Conservation (phyloP, 176 grass and related monocot genomes). For the Ensete ventricosum region DNA sequence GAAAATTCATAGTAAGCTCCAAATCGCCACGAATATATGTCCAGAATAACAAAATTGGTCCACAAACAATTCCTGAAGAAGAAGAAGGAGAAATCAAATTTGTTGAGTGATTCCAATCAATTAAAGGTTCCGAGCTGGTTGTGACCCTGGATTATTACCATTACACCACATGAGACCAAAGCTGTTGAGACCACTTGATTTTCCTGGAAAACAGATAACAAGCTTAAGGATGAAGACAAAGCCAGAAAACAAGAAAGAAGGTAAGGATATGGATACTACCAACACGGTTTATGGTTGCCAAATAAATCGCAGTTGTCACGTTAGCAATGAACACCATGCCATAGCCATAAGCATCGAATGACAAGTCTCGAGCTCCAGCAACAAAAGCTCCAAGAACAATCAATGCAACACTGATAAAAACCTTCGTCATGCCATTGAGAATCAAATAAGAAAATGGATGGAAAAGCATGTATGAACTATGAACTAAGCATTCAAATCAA, state of each 20-base stretch:
- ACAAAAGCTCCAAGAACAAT: slow-evolving; percentile 93
- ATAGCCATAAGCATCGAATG: slow-evolving; percentile 84
- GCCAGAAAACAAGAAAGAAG: slow-evolving; percentile 4
- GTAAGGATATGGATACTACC: slow-evolving; percentile 39
- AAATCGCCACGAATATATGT: slow-evolving; percentile 80
- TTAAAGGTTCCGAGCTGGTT: not conserved
- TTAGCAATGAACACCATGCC: slow-evolving; percentile 89
- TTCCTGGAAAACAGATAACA: slow-evolving; percentile 45
- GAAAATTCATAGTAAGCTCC: slow-evolving; percentile 63
- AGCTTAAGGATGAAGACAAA: slow-evolving; percentile 17
- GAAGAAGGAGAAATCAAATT: not conserved
- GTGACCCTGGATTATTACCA: slow-evolving; percentile 32
- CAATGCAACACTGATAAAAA: slow-evolving; percentile 84
- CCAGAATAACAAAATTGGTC: slow-evolving; percentile 80
- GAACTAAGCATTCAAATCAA: not conserved
- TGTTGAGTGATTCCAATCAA: not conserved
- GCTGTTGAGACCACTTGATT: slow-evolving; percentile 88
- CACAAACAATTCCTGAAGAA: slow-evolving; percentile 85
- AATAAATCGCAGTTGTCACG: slow-evolving; percentile 93
- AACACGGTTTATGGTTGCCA: slow-evolving; percentile 91
- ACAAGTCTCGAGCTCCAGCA: slow-evolving; percentile 86
- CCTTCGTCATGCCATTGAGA: slow-evolving; percentile 22
- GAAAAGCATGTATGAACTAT: not conserved
- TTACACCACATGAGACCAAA: slow-evolving; percentile 99
- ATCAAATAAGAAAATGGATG: slow-evolving; percentile 22